A percentile compares a stretch with the other conserved stretches of the same genome.
Evolutionary conservation across 2,329 filamentous ascomycete genomes (phyloP).

Genomic region (Aspergillus sojae): DNA sequence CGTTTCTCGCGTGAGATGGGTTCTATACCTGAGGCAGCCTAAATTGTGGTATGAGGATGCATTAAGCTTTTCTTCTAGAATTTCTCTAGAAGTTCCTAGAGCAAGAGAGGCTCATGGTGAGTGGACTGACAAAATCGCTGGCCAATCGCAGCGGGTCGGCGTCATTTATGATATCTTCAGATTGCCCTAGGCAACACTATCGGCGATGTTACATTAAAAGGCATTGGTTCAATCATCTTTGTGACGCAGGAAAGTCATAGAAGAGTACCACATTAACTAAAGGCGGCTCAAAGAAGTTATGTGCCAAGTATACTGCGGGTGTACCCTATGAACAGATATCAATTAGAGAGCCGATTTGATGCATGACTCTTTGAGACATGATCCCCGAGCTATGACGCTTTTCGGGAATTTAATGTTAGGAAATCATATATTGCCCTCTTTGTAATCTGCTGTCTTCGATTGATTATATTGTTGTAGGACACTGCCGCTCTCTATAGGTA

Average conservation of each 20-base stretch:
- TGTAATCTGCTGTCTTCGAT: neutral
- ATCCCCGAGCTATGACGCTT: neutral
- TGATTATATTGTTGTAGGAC: neutral
- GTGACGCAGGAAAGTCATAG: no score
- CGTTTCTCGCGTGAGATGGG: neutral
- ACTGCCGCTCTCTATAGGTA: neutral
- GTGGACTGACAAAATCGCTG: neutral
- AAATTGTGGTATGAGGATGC: neutral
- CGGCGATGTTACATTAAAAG: neutral
- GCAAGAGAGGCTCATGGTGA: neutral
- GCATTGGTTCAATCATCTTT: neutral
- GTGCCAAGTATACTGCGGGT: neutral
- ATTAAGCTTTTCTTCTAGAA: conserved; percentile 2
- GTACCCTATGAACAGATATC: neutral
- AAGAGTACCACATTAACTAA: neutral
- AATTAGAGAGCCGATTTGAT: neutral
- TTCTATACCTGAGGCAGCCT: neutral
- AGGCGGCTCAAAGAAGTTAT: neutral
- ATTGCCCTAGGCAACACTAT: neutral
- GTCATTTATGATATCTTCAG: neutral
- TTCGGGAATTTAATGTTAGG: neutral
- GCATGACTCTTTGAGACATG: neutral
- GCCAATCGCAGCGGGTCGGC: neutral
- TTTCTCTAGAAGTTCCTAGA: neutral
- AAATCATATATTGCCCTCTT: neutral